These are phyloP conservation scores for Saitozyma podzolica DNA, from an alignment of 768 basidiomycete genomes.

Conservation along the genomic window DNA sequence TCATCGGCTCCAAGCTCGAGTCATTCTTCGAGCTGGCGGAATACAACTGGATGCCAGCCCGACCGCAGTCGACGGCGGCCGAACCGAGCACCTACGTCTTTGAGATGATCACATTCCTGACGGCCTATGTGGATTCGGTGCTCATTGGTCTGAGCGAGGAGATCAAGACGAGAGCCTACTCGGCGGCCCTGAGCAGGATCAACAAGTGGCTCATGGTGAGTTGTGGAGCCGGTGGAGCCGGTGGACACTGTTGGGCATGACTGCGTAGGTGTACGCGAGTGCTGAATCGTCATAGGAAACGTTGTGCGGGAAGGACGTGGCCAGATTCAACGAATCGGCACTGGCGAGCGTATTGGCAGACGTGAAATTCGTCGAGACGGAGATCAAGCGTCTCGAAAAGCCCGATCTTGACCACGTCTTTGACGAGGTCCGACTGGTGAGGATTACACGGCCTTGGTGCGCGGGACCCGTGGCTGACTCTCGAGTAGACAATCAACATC, in stretches of 20 bases:
- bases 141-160: conserved; percentile 74
- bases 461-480: background rate
- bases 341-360: conserved; percentile 82
- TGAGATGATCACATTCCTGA: conserved; percentile 94
- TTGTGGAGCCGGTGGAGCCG: conserved; percentile 6
- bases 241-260: too few species aligned
- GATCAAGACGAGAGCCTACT: conserved; percentile 87
- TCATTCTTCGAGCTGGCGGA: conserved; percentile 94
- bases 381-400: conserved; percentile 73
- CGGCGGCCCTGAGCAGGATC: conserved; percentile 82
- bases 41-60: conserved; percentile 79
- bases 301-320: conserved; percentile 58
- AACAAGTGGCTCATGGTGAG: conserved; percentile 83
- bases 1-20: conserved; percentile 88
- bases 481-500: conserved; percentile 54
- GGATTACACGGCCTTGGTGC: conserved; percentile 34
- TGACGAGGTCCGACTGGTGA: conserved; percentile 73
- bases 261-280: background rate
- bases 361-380: conserved; percentile 83
- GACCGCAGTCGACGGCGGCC: conserved; percentile 56
- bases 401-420: conserved; percentile 71
- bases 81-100: conserved; percentile 91
- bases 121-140: conserved; percentile 79
- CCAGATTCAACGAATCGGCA: conserved; percentile 83
- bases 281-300: conserved; percentile 15